Base-by-base conservation (phyloP, 2,329 filamentous ascomycete genomes). In the Ramichloridium luteum region DNA sequence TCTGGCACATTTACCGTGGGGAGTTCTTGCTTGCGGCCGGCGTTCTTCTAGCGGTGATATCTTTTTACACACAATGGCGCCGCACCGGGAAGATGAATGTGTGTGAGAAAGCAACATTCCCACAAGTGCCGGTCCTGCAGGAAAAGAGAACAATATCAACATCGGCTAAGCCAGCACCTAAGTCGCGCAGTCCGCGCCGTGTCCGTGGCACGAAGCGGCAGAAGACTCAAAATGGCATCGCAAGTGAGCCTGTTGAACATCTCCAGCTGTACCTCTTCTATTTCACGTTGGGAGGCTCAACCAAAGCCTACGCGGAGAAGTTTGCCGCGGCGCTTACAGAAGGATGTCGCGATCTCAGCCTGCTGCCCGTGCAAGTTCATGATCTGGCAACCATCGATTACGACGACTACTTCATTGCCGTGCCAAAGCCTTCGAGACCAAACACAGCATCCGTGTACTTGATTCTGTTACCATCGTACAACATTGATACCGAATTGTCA, bases 401-500 rank as follows among this genome's bases (percentile, higher is more conserved):
- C 47, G 88, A 98, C 48, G 85, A 94, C 50, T 93, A 80, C 57
- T 96, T 96, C 51, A 74, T 93, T 36, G 71, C 68, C 2, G 72
- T 76, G 1, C 84, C 86, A 0, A 80, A 80, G 51, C 70, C 75
- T 1, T 80, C 84, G 0, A 61, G 4, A 54, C 61, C 15, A 53
- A 62, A 2, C 56, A 73, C 77, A 39, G 41, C 44, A 2, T 72
- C 77, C 46, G 77, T 94, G 46, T 98, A 96, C 57, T 65, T 92
- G 23, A 67, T 96, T 33, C 61, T 96, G 22, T 58, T 94, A 3
- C 90, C 88, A 0, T 86, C 81, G 41, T 96, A 94, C 64, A 92
- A 96, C 51, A 93, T 94, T 49, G 88, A 94, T 50, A 88, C 82
- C 5, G 80, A 92, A 44, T 74, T 93, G 44, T 80, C 86, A 50